Evolutionary conservation across 768 basidiomycete species (phyloP).

Genomic region (Podaxis carcinomalis): DNA sequence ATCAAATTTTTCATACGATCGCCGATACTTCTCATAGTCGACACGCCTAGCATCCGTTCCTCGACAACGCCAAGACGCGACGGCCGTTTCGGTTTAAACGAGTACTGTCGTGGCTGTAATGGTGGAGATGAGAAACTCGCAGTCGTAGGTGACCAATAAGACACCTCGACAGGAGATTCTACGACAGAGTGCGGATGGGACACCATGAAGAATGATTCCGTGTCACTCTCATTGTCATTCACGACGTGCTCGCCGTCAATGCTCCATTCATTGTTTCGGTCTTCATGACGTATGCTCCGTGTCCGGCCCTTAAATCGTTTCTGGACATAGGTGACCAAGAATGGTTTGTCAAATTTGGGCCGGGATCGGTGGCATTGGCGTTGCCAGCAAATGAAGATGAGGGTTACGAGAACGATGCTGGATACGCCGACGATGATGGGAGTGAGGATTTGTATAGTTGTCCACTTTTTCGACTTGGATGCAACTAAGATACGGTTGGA

Average conservation of each 20-base stretch:
- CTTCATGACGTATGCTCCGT: constrained; percentile 9
- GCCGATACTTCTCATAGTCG: neutral
- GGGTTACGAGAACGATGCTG: constrained; percentile 12
- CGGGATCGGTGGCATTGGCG: neutral
- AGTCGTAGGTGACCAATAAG: constrained; percentile 4
- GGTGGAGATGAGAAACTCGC: neutral
- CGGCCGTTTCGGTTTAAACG: neutral
- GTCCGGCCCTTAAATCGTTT: constrained; percentile 4
- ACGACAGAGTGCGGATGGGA: neutral
- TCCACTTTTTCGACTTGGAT: constrained; percentile 14
- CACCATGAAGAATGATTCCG: constrained; percentile 11
- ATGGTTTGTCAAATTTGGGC: neutral
- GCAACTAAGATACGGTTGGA: neutral
- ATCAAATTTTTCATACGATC: constrained; percentile 4
- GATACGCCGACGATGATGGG: constrained; percentile 16
- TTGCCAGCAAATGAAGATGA: constrained; percentile 11
- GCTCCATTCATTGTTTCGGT: constrained; percentile 7
- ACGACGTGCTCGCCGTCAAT: constrained; percentile 15
- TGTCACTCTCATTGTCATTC: neutral
- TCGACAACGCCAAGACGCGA: neutral
- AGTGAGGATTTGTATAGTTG: constrained; percentile 17
- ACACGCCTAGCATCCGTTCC: neutral
- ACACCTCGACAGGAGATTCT: neutral
- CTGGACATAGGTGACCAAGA: neutral
- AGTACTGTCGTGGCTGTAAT: neutral